A percentile compares a stretch with the other conserved stretches of the same genome.
Conservation (phyloP, 306 rosid species). For the Pachyrhizus erosus region DNA sequence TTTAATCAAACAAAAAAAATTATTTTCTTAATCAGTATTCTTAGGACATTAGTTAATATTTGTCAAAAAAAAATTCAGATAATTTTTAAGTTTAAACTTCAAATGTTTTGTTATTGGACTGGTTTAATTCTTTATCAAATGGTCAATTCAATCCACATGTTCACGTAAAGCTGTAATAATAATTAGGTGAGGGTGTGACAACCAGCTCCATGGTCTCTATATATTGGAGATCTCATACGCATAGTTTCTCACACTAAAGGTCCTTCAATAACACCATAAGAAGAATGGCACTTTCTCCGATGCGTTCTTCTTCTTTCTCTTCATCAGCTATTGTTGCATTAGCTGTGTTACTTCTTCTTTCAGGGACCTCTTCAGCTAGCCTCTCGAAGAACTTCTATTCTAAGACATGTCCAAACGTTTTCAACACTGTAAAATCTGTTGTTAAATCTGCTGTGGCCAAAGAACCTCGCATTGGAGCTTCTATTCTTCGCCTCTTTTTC, state of each 20-base stretch:
- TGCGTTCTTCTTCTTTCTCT: conserved; percentile 31
- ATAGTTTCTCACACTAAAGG: background rate
- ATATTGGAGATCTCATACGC: conserved; percentile 5
- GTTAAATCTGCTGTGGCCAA: conserved; percentile 62
- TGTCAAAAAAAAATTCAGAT: no score
- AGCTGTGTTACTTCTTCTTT: conserved; percentile 39
- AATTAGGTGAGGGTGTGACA: conserved; percentile 6
- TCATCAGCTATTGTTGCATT: conserved; percentile 13
- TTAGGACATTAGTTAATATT: no score
- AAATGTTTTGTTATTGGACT: no score
- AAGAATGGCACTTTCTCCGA: conserved; percentile 46
- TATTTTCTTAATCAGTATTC: no score
- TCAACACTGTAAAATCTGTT: conserved; percentile 47
- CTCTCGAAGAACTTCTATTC: conserved; percentile 64
- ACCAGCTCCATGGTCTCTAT: conserved; percentile 19
- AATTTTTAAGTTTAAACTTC: no score
- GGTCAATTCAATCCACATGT: conserved; percentile 21
- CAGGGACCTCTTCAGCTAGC: conserved; percentile 51
- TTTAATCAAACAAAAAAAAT: no score
- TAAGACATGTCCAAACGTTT: conserved; percentile 63
- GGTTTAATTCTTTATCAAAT: background rate
- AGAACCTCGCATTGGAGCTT: conserved; percentile 79
- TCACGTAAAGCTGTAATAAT: background rate
- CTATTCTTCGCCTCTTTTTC: conserved; percentile 80
- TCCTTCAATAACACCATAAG: background rate